Conservation (phyloP, 306 rosid species). For the Vachellia collinsii region DNA sequence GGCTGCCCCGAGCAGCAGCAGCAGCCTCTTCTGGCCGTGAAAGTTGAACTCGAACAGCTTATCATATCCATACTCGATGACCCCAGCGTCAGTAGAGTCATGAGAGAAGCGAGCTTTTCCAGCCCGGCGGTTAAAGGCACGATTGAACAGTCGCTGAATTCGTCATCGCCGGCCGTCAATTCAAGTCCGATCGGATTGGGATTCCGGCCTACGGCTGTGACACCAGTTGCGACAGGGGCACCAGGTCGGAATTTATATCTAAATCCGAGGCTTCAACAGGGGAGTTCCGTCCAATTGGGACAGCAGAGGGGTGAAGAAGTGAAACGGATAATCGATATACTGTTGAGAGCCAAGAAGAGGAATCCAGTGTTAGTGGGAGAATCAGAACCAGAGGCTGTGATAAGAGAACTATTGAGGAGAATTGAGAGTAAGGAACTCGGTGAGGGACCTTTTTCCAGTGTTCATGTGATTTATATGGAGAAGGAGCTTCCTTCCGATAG, state of each 20-base stretch:
- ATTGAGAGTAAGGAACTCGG: slow-evolving; percentile 71
- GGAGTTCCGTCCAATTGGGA: slow-evolving; percentile 49
- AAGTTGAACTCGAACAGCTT: slow-evolving; percentile 90
- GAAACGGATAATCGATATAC: slow-evolving; percentile 62
- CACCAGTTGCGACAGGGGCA: neutral
- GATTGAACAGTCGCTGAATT: slow-evolving; percentile 78
- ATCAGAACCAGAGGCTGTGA: slow-evolving; percentile 81
- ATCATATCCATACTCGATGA: slow-evolving; percentile 95
- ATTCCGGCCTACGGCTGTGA: slow-evolving; percentile 52
- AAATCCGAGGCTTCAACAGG: slow-evolving; percentile 85
- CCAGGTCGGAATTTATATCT: slow-evolving; percentile 64
- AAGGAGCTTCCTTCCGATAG: slow-evolving; percentile 71
- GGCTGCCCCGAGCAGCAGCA: slow-evolving; percentile 98
- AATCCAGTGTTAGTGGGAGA: slow-evolving; percentile 95
- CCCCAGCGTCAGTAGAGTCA: slow-evolving; percentile 94
- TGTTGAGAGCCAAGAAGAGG: slow-evolving; percentile 65
- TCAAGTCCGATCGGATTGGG: slow-evolving; percentile 66
- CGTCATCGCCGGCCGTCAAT: slow-evolving; percentile 47
- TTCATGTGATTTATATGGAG: slow-evolving; percentile 69
- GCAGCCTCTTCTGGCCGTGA: slow-evolving; percentile 91
- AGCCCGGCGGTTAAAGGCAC: slow-evolving; percentile 91
- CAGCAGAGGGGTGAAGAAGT: slow-evolving; percentile 75
- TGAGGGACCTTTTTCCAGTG: slow-evolving; percentile 55
- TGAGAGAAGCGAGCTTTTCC: slow-evolving; percentile 94
- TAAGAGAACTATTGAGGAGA: slow-evolving; percentile 68